Percentiles rank a stretch among this genome's conserved stretches.
Conservation (phyloP, 169 alveolate species). For the Cryptosporidium andersoni region DNA sequence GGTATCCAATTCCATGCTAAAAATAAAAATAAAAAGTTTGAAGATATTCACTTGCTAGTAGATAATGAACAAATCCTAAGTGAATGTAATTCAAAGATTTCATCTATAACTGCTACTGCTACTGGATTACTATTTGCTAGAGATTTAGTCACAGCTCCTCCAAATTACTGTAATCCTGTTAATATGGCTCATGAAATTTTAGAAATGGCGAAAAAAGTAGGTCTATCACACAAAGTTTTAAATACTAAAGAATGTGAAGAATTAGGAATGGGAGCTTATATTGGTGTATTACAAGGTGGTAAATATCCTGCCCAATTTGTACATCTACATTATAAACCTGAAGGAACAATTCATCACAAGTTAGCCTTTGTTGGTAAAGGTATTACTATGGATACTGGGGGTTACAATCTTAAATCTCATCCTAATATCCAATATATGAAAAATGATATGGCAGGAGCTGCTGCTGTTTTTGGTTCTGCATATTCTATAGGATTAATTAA, state of each 20-base stretch:
- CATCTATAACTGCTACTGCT: constrained; percentile 1
- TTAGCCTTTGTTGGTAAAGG: constrained; percentile 95
- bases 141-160: constrained; percentile 83
- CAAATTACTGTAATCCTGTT: constrained; percentile 84
- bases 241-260: constrained; percentile 83
- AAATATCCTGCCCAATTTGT: constrained; percentile 85
- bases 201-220: constrained; percentile 77
- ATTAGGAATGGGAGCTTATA: constrained; percentile 86
- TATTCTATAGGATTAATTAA: constrained; percentile 80
- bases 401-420: constrained; percentile 85
- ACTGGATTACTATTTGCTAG: constrained; percentile 72
- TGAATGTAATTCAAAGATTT: constrained; percentile 1
- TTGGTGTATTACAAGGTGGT: constrained; percentile 89
- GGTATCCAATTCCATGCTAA: constrained; percentile 10
- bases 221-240: constrained; percentile 79
- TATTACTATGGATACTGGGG: constrained; percentile 92
- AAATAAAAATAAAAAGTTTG: neutral
- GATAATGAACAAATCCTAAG: constrained; percentile 5
- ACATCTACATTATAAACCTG: constrained; percentile 81
- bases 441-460: constrained; percentile 77
- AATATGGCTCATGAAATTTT: constrained; percentile 78
- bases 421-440: constrained; percentile 71
- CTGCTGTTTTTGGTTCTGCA: constrained; percentile 90
- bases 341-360: constrained; percentile 73
- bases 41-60: constrained; percentile 3